Conservation (phyloP, 192 early-diverging fungal species). For the Coemansia sp. region DNA sequence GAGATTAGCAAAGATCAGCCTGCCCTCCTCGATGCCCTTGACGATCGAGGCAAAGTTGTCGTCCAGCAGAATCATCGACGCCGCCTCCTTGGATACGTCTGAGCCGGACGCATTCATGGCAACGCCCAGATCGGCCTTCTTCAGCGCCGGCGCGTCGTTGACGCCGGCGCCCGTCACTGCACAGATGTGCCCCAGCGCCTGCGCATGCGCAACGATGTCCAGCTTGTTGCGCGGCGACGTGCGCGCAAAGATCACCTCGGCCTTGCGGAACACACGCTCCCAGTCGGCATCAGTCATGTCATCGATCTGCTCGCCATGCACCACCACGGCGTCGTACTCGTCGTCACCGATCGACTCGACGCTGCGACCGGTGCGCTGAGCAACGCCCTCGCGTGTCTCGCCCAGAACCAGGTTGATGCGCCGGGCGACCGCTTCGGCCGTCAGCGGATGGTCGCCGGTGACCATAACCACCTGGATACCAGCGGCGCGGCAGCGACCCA, state of each 20-base stretch:
- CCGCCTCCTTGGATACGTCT: slow-evolving; percentile 95
- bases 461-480: slow-evolving; percentile 99
- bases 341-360: slow-evolving; percentile 66
- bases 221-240: slow-evolving; percentile 97
- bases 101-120: slow-evolving; percentile 95
- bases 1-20: slow-evolving; percentile 92
- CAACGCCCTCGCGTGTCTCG: slow-evolving; percentile 80
- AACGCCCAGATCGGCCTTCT: slow-evolving; percentile 96
- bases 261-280: slow-evolving; percentile 90
- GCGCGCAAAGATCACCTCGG: slow-evolving; percentile 95
- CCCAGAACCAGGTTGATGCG: slow-evolving; percentile 93
- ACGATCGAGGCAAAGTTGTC: slow-evolving; percentile 98
- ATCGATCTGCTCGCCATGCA: slow-evolving; percentile 89
- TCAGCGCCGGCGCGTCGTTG: slow-evolving; percentile 93
- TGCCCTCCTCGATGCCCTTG: slow-evolving; percentile 88
- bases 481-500: slow-evolving; percentile 86
- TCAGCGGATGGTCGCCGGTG: slow-evolving; percentile 96
- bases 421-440: slow-evolving; percentile 92
- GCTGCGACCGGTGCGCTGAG: slow-evolving; percentile 62
- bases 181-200: slow-evolving; percentile 90
- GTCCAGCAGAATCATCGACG: slow-evolving; percentile 95
- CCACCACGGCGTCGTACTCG: slow-evolving; percentile 86
- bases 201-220: slow-evolving; percentile 90
- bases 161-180: slow-evolving; percentile 98
- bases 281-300: slow-evolving; percentile 77